These are phyloP conservation scores for Globisporangium acanthophoron DNA, from an alignment of 352 stramenopile species.

Conservation along the genomic window DNA sequence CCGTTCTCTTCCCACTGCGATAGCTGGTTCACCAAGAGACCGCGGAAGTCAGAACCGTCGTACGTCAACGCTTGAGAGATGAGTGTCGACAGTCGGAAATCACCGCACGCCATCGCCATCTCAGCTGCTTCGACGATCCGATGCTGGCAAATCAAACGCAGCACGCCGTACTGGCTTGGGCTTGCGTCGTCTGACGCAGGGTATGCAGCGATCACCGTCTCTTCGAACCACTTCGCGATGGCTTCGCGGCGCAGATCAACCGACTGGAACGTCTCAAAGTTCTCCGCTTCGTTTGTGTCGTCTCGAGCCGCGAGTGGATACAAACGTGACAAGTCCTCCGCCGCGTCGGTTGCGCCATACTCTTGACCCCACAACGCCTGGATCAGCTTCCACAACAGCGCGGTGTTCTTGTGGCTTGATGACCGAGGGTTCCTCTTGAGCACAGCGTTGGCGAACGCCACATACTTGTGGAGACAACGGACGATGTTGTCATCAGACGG, in stretches of 20 bases:
- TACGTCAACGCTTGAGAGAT: conserved; percentile 52
- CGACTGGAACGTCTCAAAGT: conserved; percentile 56
- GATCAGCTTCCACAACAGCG: conserved; percentile 65
- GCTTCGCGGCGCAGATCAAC: conserved; percentile 66
- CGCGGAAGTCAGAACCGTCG: conserved; percentile 43
- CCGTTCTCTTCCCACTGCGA: conserved; percentile 47
- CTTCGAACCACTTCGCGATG: conserved; percentile 75
- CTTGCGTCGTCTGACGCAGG: conserved; percentile 3
- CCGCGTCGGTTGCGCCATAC: conserved; percentile 28
- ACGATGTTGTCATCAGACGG: conserved; percentile 44
- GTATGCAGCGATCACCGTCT: conserved; percentile 23
- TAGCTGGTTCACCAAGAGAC: conserved; percentile 49
- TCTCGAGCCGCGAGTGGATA: conserved; percentile 54
- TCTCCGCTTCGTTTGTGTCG: conserved; percentile 56
- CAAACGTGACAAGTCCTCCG: conserved; percentile 15
- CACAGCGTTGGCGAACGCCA: conserved; percentile 30
- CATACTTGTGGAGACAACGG: conserved; percentile 57
- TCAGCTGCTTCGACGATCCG: conserved; percentile 51
- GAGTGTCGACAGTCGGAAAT: conserved; percentile 63
- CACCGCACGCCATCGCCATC: conserved; percentile 49
- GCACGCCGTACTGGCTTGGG: conserved; percentile 25
- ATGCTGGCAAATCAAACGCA: conserved; percentile 48
- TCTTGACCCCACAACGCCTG: conserved; percentile 77
- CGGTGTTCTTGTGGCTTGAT: conserved; percentile 11
- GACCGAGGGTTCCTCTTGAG: conserved; percentile 19